Conservation (phyloP, 2,329 filamentous ascomycete genomes). For the Colletotrichum sp. region DNA sequence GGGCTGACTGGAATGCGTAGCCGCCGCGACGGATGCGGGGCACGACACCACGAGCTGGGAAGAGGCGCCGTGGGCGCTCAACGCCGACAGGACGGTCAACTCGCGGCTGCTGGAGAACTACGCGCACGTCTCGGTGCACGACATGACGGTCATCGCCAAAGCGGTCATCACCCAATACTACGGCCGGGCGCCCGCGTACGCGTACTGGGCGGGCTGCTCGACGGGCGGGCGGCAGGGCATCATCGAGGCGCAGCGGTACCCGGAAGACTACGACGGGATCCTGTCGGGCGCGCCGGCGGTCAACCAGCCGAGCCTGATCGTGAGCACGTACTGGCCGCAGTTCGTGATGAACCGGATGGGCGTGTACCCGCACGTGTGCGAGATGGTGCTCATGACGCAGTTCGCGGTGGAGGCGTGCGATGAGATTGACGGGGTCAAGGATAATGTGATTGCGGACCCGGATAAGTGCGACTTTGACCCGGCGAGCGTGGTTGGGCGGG, state of each 20-base stretch:
- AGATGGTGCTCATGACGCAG: slow-evolving; percentile 33
- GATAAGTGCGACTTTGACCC: slow-evolving; percentile 28
- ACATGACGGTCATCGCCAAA: slow-evolving; percentile 51
- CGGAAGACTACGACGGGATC: slow-evolving; percentile 59
- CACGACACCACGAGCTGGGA: slow-evolving; percentile 3
- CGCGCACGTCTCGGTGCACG: slow-evolving; percentile 17
- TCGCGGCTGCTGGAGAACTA: slow-evolving; percentile 7
- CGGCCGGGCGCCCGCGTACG: slow-evolving; percentile 41
- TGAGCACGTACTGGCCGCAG: slow-evolving; percentile 22
- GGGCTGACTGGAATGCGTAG: not conserved
- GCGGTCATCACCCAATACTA: slow-evolving; percentile 53
- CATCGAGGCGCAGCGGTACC: slow-evolving; percentile 55
- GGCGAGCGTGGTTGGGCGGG: slow-evolving; percentile 15
- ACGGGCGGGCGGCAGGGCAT: slow-evolving; percentile 62
- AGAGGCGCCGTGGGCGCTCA: slow-evolving; percentile 24
- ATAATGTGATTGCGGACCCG: slow-evolving; percentile 13
- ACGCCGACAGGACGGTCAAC: slow-evolving; percentile 15
- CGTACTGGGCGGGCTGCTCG: slow-evolving; percentile 58
- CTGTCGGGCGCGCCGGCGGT: slow-evolving; percentile 51
- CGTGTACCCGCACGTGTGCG: slow-evolving; percentile 11
- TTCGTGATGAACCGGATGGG: slow-evolving; percentile 18
- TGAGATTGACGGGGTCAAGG: slow-evolving; percentile 14
- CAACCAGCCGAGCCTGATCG: slow-evolving; percentile 22
- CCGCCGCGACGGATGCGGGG: slow-evolving; percentile 10
- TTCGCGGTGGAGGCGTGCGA: slow-evolving; percentile 23